These are phyloP conservation scores for Trichophyton verrucosum DNA, from an alignment of 2,329 filamentous ascomycete genomes.

Conservation along the genomic window DNA sequence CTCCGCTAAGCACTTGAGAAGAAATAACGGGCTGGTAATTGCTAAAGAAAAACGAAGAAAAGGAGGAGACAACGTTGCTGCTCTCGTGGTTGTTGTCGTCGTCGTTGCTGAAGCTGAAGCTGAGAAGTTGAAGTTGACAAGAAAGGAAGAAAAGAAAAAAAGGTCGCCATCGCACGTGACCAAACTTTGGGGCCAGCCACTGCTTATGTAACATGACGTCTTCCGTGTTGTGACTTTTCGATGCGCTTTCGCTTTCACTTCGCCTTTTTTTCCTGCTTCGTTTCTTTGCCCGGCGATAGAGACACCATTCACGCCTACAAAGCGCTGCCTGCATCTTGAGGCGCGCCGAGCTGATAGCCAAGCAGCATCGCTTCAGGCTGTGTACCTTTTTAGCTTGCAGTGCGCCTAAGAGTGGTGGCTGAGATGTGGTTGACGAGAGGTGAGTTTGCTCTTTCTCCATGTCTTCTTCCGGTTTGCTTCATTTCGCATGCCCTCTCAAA, in stretches of 20 bases:
- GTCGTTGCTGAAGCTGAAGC: neutral
- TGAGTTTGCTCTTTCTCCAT: neutral
- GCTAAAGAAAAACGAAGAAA: neutral
- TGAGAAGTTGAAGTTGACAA: neutral
- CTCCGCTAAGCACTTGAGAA: neutral
- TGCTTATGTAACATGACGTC: constrained; percentile 4
- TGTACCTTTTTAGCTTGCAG: no score
- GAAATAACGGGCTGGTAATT: neutral
- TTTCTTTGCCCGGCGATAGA: neutral
- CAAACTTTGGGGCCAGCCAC: neutral
- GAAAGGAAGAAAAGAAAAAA: neutral
- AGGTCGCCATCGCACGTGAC: neutral
- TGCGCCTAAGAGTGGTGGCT: neutral
- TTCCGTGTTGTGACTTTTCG: neutral
- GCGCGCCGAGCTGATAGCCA: neutral
- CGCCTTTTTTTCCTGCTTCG: neutral
- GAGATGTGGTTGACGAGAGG: neutral
- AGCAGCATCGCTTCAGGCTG: neutral
- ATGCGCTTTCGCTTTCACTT: neutral
- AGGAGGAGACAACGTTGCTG: no score
- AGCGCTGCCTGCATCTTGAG: neutral
- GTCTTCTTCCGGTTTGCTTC: neutral
- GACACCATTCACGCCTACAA: neutral
- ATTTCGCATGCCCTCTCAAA: neutral
- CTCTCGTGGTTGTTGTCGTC: no score